Percentiles rank a stretch among this genome's conserved stretches.
Conservation (phyloP, 208 protist species). For the Acanthamoeba divionensis region DNA sequence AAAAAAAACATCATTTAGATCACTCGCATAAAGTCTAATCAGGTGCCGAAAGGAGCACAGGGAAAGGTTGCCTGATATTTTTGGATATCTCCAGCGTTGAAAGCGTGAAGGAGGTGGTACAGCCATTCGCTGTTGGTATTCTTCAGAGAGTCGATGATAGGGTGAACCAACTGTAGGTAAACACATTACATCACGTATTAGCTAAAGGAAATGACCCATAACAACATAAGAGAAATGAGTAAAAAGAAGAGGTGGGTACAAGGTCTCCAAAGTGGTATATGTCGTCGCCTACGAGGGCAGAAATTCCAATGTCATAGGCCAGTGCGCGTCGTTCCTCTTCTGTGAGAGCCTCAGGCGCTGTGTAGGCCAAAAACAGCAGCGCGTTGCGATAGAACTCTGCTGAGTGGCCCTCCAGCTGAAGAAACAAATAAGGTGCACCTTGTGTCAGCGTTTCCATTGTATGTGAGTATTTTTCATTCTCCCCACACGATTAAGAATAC, state of each 20-base stretch:
- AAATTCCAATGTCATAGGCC: constrained; percentile 81
- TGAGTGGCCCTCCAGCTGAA: constrained; percentile 61
- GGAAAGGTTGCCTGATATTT: constrained; percentile 67
- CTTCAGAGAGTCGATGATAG: constrained; percentile 74
- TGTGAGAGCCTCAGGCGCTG: constrained; percentile 65
- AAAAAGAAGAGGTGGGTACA: constrained; percentile 38
- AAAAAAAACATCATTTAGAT: background rate
- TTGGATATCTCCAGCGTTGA: constrained; percentile 81
- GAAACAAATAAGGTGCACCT: background rate
- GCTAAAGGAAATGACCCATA: background rate
- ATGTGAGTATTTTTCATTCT: background rate
- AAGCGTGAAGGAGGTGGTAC: constrained; percentile 74
- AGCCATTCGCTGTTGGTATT: constrained; percentile 77
- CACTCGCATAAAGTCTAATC: background rate
- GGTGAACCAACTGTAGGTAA: constrained; percentile 71
- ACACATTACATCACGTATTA: background rate
- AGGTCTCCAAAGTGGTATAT: constrained; percentile 89
- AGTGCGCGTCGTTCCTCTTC: constrained; percentile 59
- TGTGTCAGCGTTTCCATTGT: no score
- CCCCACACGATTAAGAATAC: background rate
- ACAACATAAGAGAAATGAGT: background rate
- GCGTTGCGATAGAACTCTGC: constrained; percentile 80
- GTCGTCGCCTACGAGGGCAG: constrained; percentile 76
- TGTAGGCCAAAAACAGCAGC: constrained; percentile 79
- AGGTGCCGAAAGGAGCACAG: background rate